These are phyloP conservation scores for Cercophora scortea DNA, from an alignment of 495 filamentous ascomycete genomes.

Conservation along the genomic window DNA sequence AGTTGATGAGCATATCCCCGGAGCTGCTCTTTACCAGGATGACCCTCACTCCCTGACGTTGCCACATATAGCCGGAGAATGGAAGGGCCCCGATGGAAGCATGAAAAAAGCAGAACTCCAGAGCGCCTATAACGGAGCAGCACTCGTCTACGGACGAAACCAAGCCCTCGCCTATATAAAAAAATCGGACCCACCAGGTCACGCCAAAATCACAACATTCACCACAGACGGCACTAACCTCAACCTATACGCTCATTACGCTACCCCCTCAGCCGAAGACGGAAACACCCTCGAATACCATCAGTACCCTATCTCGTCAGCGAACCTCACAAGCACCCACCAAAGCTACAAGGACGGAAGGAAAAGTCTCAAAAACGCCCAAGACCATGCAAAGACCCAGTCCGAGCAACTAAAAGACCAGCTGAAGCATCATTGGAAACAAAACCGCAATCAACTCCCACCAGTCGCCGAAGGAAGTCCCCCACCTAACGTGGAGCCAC, in stretches of 20 bases:
- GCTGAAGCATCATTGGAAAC: conserved; percentile 7
- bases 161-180: conserved; percentile 6
- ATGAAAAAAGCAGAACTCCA: background rate
- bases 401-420: conserved; percentile 16
- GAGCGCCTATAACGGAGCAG: too few species aligned
- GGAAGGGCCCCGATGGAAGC: conserved; percentile 14
- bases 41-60: conserved; percentile 17
- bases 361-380: conserved; percentile 9
- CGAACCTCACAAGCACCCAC: conserved; percentile 11
- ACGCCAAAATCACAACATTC: conserved; percentile 10
- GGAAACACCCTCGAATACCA: conserved; percentile 8
- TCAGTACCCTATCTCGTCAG: conserved; percentile 10
- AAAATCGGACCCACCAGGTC: conserved; percentile 13
- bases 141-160: background rate
- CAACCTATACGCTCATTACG: conserved; percentile 27
- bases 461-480: conserved; percentile 10
- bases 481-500: conserved; percentile 6
- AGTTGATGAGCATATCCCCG: conserved; percentile 10
- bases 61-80: conserved; percentile 27
- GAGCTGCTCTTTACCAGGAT: conserved; percentile 12
- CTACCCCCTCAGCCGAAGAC: conserved; percentile 12
- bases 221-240: conserved; percentile 19
- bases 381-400: too few species aligned
- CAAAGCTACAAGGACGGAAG: conserved; percentile 11
- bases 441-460: background rate